These are phyloP conservation scores for Bassia scoparia DNA, from an alignment of 148 eudicot genomes.

Conservation along the genomic window DNA sequence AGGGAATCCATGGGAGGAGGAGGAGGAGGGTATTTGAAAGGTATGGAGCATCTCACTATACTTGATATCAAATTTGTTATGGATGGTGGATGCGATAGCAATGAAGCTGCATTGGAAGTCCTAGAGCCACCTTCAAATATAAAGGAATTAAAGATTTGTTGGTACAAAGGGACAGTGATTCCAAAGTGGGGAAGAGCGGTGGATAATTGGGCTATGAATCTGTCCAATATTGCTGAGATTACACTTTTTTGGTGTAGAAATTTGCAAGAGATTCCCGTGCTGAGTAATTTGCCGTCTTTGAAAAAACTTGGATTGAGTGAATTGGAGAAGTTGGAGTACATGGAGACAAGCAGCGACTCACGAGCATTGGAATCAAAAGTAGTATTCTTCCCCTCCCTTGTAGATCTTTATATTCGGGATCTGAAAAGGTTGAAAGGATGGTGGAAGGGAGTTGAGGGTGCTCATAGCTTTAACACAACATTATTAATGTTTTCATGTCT, in stretches of 20 bases:
- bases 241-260: neutral
- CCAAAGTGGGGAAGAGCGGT: slow-evolving; percentile 22
- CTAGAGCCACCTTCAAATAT: slow-evolving; percentile 26
- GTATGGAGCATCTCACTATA: neutral
- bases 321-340: slow-evolving; percentile 14
- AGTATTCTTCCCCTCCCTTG: slow-evolving; percentile 21
- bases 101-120: slow-evolving; percentile 7
- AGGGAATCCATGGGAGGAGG: neutral
- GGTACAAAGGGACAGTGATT: neutral
- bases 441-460: slow-evolving; percentile 3
- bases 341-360: slow-evolving; percentile 5
- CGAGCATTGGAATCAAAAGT: neutral
- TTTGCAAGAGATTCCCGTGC: slow-evolving; percentile 13
- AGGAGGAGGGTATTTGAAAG: slow-evolving; percentile 5
- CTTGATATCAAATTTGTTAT: neutral
- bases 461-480: neutral
- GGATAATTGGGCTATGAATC: neutral
- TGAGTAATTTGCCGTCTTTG: slow-evolving; percentile 13
- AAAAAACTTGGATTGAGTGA: neutral
- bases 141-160: neutral
- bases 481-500: too few relatives aligned
- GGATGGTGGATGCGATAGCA: neutral
- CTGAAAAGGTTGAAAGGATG: slow-evolving; percentile 2
- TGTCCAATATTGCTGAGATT: slow-evolving; percentile 14
- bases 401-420: neutral